Conservation (phyloP, 257 asterid genomes). For the Nicotiana attenuata region DNA sequence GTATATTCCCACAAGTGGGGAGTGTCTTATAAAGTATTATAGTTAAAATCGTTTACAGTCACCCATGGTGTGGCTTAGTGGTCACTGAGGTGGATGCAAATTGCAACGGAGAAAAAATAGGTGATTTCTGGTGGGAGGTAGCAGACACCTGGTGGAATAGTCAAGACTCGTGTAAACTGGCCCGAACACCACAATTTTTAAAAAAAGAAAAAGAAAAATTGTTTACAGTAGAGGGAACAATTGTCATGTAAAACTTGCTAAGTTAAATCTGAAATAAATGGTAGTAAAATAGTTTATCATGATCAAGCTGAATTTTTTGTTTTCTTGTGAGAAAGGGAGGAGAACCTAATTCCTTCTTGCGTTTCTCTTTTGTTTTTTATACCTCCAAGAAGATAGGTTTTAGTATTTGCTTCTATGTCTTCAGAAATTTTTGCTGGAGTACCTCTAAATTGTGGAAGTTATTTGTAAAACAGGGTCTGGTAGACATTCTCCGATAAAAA, state of each 20-base stretch:
- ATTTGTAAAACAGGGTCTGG: neutral
- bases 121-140: too few species aligned
- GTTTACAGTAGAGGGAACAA: too few species aligned
- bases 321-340: neutral
- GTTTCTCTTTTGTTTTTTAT: neutral
- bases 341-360: slow-evolving; percentile 1
- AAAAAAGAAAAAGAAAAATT: too few species aligned
- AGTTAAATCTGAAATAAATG: neutral
- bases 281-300: neutral
- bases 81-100: too few species aligned
- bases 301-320: neutral
- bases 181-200: too few species aligned
- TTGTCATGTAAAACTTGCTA: neutral
- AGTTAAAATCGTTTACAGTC: neutral
- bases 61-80: too few species aligned
- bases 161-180: too few species aligned
- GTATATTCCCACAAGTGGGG: too few species aligned
- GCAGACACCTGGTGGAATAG: too few species aligned
- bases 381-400: neutral
- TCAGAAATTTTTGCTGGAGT: neutral
- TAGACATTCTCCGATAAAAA: too few species aligned
- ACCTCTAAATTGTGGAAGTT: neutral
- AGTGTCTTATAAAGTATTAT: neutral
- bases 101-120: too few species aligned
- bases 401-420: neutral